A percentile compares a stretch with the other conserved stretches of the same genome.
These are phyloP conservation scores for Neurospora sp. DNA, from an alignment of 495 filamentous ascomycete genomes.

Conservation along the genomic window DNA sequence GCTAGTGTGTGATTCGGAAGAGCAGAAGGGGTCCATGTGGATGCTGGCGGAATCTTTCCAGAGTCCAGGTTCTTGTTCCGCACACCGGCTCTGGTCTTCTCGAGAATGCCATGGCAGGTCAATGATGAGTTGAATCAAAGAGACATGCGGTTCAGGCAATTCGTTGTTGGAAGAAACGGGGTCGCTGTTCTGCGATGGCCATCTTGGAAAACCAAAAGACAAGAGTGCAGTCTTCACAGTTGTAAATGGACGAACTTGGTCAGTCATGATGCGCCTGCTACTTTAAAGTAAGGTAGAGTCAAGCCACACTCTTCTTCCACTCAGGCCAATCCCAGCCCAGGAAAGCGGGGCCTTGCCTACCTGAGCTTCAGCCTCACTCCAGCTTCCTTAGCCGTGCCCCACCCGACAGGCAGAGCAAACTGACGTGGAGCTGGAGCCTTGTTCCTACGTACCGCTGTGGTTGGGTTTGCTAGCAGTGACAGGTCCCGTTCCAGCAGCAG, in stretches of 20 bases:
- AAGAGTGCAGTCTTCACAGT: not conserved
- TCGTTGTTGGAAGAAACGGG: not conserved
- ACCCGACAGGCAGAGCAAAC: slow-evolving; percentile 13
- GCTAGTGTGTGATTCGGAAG: not conserved
- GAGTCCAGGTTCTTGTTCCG: not conserved
- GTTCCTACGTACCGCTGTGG: not conserved
- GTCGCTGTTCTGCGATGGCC: not conserved
- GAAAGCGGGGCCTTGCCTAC: not conserved
- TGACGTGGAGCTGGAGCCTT: slow-evolving; percentile 13
- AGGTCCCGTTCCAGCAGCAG: not conserved
- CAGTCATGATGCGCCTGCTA: not conserved
- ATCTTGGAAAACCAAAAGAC: not conserved
- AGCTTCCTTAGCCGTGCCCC: not conserved
- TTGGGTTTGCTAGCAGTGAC: not conserved
- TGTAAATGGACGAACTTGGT: not conserved
- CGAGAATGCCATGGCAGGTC: not conserved
- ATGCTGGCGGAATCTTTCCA: not conserved
- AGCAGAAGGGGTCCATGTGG: not conserved
- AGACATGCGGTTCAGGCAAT: not conserved
- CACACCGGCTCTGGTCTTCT: not conserved
- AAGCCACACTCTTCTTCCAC: not conserved
- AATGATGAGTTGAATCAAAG: not conserved
- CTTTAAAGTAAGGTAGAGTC: not conserved
- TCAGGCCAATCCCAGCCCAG: not conserved
- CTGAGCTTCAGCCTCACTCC: slow-evolving; percentile 4